Percentiles rank a stretch among this genome's conserved stretches.
phyloP scores from a whole-genome alignment of 306 rosid species.

The Crataegus laevigata region DNA sequence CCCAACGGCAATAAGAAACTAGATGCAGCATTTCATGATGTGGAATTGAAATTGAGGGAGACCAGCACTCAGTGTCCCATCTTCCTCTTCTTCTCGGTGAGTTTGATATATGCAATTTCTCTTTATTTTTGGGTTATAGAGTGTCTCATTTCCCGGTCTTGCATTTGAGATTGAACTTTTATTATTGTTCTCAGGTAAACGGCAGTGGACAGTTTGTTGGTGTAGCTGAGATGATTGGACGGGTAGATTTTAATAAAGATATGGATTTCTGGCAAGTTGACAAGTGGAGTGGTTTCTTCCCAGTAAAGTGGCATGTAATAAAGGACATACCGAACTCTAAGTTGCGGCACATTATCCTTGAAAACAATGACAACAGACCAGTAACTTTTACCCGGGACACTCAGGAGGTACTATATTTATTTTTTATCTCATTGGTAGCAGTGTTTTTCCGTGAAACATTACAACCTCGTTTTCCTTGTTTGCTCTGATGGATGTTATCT shows the following conservation, averaged over 20 bases:
- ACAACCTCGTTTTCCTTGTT: neutral
- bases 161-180: too few species aligned
- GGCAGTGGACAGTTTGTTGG: slow-evolving; percentile 84
- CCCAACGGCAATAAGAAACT: slow-evolving; percentile 66
- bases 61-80: slow-evolving; percentile 46
- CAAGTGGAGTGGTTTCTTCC: slow-evolving; percentile 75
- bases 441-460: neutral
- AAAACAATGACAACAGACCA: slow-evolving; percentile 52
- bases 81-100: slow-evolving; percentile 88
- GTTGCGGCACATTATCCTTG: slow-evolving; percentile 60
- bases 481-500: neutral
- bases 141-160: neutral
- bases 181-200: slow-evolving; percentile 49
- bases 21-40: slow-evolving; percentile 51
- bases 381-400: slow-evolving; percentile 81
- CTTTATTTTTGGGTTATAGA: neutral
- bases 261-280: slow-evolving; percentile 78
- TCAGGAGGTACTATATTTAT: slow-evolving; percentile 57
- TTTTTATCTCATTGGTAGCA: neutral
- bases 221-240: slow-evolving; percentile 76
- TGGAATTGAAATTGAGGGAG: slow-evolving; percentile 42
- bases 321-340: slow-evolving; percentile 69
- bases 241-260: slow-evolving; percentile 63
- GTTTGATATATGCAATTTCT: slow-evolving; percentile 12
- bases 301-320: slow-evolving; percentile 71